phyloP scores from a whole-genome alignment of 805 yeast genomes.

The Kurtzmaniella cleridarum region DNA sequence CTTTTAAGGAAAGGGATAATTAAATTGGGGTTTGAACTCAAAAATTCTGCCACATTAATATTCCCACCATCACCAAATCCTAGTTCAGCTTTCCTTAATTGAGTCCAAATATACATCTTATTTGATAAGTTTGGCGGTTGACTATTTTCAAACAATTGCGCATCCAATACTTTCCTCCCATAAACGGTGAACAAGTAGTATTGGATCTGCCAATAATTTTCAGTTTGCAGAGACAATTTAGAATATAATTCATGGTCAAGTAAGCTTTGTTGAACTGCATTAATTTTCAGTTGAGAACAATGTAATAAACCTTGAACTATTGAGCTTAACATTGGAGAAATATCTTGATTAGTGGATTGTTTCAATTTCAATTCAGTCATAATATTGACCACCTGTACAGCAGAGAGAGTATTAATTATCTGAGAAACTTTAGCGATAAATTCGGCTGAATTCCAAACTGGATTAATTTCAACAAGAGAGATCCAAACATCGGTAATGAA shows the following conservation, averaged over 20 bases:
- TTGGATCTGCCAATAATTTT: no score
- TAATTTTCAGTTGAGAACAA: no score
- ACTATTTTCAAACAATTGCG: no score
- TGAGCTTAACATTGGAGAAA: no score
- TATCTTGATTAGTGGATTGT: background rate
- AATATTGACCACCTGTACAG: constrained; percentile 30
- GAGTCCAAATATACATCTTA: constrained; percentile 19
- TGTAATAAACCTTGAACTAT: no score
- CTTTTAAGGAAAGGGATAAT: constrained; percentile 28
- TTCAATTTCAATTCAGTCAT: background rate
- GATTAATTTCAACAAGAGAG: constrained; percentile 12
- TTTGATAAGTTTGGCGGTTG: constrained; percentile 5
- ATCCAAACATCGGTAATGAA: constrained; percentile 47
- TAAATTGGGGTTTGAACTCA: constrained; percentile 1
- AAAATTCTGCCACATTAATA: constrained; percentile 7
- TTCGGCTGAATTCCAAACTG: constrained; percentile 18
- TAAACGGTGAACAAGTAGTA: no score
- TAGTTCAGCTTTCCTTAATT: constrained; percentile 10
- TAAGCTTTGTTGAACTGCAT: no score
- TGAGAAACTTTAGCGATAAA: constrained; percentile 35
- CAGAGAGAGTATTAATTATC: constrained; percentile 41
- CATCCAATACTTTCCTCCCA: no score
- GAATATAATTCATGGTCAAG: no score
- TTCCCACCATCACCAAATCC: constrained; percentile 1
- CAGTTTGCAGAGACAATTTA: no score